Base-by-base conservation (phyloP, 2,329 filamentous ascomycete genomes). In the Fusarium pseudocircinatum region DNA sequence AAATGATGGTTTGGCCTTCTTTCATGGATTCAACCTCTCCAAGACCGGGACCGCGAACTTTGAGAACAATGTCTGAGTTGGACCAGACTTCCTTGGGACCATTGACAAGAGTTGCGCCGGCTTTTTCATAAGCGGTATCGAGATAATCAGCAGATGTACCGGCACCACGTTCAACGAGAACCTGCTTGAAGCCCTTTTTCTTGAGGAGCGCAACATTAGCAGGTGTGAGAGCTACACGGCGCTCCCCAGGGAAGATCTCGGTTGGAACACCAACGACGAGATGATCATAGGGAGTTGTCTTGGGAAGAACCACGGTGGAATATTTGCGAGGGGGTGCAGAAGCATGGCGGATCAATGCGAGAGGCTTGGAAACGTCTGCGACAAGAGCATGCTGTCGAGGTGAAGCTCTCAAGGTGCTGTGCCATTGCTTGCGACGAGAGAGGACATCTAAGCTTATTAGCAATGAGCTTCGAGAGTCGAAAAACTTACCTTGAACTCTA, bases 141-240 rank as follows among this genome's bases (percentile, higher is more conserved):
- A 88, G 88, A 76, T 97, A 95, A 67, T 94, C 92, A 46, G 95
- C 94, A 71, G 90, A 87, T 53, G 87, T 85, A 15, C 95, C 95
- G n/a, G 94, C 94, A 42, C 93, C 93, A 26, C 90, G 89, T 83
- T 97, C 93, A 42, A 97, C 88, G 6, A 97, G 83, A 30, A 97
- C 89, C 70, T 90, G 90, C 39, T 87, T 87, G 80, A 94, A 96
- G 39, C 94, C 95, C 81, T 97, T 97, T 81, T 97, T 97, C 71
- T 95, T 89, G 3, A 97, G 84, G 2, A 97, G 84, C 4, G 91
- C 88, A 22, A 95, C 93, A 84, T 97, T 97, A 72, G 93, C 90
- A 3, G 95, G 95, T 0, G 94, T 96, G 63, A 97, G 87, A 36
- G 95, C 94, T 20, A 97, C 94, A 57, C 95, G 93, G 46, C 92